Evolutionary conservation across 306 rosid species (phyloP).

Genomic region (Begonia masoniana): DNA sequence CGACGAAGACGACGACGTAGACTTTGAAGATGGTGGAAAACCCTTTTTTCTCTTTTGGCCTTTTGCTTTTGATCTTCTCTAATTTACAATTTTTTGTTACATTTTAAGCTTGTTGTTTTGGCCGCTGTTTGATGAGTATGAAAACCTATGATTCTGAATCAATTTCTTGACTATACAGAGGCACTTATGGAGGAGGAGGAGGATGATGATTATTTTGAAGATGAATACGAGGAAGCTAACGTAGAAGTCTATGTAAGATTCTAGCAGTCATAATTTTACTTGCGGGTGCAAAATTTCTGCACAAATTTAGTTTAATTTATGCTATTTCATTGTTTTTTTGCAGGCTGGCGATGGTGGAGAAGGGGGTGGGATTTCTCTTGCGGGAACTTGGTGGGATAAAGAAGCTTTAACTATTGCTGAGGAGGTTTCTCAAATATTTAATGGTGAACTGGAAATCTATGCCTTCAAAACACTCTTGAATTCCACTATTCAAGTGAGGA

Average conservation of each 20-base stretch:
- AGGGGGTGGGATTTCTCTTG: slow-evolving; percentile 86
- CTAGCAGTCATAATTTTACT: neutral
- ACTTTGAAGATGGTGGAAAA: slow-evolving; percentile 21
- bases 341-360: slow-evolving; percentile 87
- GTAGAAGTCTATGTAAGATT: slow-evolving; percentile 49
- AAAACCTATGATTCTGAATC: neutral
- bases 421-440: slow-evolving; percentile 52
- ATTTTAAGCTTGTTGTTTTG: neutral
- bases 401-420: slow-evolving; percentile 67
- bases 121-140: neutral
- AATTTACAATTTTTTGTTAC: neutral
- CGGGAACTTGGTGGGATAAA: slow-evolving; percentile 91
- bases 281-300: neutral
- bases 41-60: neutral
- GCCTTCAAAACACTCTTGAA: slow-evolving; percentile 60
- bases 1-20: slow-evolving; percentile 29
- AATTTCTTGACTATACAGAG: slow-evolving; percentile 24
- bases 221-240: slow-evolving; percentile 17
- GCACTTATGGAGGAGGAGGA: slow-evolving; percentile 24
- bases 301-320: neutral
- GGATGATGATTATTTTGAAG: slow-evolving; percentile 28
- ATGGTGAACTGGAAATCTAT: slow-evolving; percentile 62
- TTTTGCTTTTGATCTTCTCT: neutral
- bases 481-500: slow-evolving; percentile 64
- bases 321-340: slow-evolving; percentile 1